Conservation (phyloP, 2,329 filamentous ascomycete genomes). For the Xylariaceae sp. region DNA sequence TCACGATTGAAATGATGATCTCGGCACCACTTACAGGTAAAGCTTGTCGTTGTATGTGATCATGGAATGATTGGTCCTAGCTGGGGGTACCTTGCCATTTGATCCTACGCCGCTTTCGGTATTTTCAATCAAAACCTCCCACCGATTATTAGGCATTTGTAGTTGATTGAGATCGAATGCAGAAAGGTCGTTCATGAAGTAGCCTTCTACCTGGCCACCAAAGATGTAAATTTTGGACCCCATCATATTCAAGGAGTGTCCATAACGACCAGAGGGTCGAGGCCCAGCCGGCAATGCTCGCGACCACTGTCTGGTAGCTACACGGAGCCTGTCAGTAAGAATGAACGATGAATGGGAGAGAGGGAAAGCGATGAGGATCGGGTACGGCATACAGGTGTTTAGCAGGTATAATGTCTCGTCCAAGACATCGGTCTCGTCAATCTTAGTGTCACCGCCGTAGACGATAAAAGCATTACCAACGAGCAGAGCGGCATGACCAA, state of each 20-base stretch:
- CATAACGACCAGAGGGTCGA: constrained; percentile 85
- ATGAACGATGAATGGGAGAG: constrained; percentile 2
- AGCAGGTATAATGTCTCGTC: constrained; percentile 95
- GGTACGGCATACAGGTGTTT: constrained; percentile 92
- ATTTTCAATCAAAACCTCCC: constrained; percentile 86
- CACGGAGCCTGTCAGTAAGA: constrained; percentile 1
- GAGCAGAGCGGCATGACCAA: constrained; percentile 88
- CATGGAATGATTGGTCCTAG: constrained; percentile 90
- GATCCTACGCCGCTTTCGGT: constrained; percentile 58
- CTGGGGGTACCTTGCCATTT: constrained; percentile 70
- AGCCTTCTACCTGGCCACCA: constrained; percentile 93
- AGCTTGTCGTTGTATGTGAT: constrained; percentile 90
- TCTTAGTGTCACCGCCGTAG: constrained; percentile 96
- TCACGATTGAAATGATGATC: neutral
- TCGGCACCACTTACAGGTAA: constrained; percentile 68
- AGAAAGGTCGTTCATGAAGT: constrained; percentile 95
- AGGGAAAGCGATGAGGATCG: constrained; percentile 8
- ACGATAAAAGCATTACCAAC: constrained; percentile 99
- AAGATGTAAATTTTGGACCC: constrained; percentile 98
- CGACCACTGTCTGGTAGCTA: constrained; percentile 97
- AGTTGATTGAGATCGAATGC: constrained; percentile 95
- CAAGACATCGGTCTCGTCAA: constrained; percentile 84
- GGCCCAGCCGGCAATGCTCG: constrained; percentile 82
- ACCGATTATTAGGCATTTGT: constrained; percentile 84
- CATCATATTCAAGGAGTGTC: constrained; percentile 92